A percentile compares a stretch with the other conserved stretches of the same genome.
These are phyloP conservation scores for Penicillium sp. DNA, from an alignment of 2,329 filamentous ascomycete genomes.

Conservation along the genomic window DNA sequence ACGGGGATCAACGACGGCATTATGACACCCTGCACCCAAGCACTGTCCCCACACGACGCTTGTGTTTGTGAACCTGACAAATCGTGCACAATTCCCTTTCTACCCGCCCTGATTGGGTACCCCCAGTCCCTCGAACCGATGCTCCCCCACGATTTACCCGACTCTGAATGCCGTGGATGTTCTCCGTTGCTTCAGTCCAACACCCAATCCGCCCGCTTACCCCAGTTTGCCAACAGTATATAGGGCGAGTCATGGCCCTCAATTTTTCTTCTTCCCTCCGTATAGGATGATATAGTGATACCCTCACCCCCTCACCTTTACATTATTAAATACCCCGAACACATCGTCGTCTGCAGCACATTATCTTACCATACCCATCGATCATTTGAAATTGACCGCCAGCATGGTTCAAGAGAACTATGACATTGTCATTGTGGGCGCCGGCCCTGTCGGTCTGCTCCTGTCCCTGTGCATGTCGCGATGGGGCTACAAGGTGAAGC, in stretches of 20 bases:
- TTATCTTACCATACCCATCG: background rate
- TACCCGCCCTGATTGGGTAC: constrained; percentile 7
- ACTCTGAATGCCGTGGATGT: constrained; percentile 38
- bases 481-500: constrained; percentile 94
- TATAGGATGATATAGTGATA: constrained; percentile 11
- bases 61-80: constrained; percentile 6
- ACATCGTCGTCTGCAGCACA: background rate
- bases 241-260: constrained; percentile 27
- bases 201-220: constrained; percentile 19
- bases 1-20: constrained; percentile 31
- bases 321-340: background rate
- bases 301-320: background rate
- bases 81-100: background rate
- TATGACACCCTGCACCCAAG: constrained; percentile 10
- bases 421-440: constrained; percentile 80
- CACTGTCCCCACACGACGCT: constrained; percentile 15
- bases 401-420: constrained; percentile 52
- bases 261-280: constrained; percentile 2
- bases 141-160: constrained; percentile 32
- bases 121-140: constrained; percentile 9
- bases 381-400: background rate
- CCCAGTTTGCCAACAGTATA: constrained; percentile 26
- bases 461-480: constrained; percentile 83
- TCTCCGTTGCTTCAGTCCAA: constrained; percentile 24
- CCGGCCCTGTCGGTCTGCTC: constrained; percentile 84